Evolutionary conservation across 1,139 yeast genomes (phyloP).

Genomic region (Debaryomyces sp.): DNA sequence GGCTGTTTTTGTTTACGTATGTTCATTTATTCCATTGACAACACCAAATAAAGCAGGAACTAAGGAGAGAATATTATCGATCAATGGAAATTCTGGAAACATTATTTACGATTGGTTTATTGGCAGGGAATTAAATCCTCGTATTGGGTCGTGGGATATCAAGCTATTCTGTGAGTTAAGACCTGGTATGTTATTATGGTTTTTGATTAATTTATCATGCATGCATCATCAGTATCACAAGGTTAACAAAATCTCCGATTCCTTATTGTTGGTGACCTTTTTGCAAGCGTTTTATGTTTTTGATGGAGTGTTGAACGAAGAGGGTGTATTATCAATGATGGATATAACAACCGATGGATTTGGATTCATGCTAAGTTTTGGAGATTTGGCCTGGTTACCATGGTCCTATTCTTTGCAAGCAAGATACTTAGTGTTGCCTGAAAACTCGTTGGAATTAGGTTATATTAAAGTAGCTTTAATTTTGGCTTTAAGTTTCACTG

Average conservation of each 20-base stretch:
- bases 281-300: conserved; percentile 82
- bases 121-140: conserved; percentile 94
- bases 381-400: conserved; percentile 93
- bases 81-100: conserved; percentile 85
- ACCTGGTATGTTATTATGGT: conserved; percentile 92
- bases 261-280: conserved; percentile 66
- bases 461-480: conserved; percentile 34
- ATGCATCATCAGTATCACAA: conserved; percentile 76
- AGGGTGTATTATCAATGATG: conserved; percentile 89
- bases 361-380: conserved; percentile 94
- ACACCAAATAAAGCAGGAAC: conserved; percentile 55
- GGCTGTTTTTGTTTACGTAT: conserved; percentile 64
- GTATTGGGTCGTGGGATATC: conserved; percentile 83
- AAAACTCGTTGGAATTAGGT: conserved; percentile 63
- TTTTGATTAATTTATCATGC: conserved; percentile 75
- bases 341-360: conserved; percentile 96
- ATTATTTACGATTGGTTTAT: conserved; percentile 90
- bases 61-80: conserved; percentile 72
- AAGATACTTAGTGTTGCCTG: conserved; percentile 66
- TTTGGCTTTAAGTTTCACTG: conserved; percentile 50
- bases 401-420: conserved; percentile 88
- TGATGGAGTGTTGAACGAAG: conserved; percentile 92
- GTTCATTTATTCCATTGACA: conserved; percentile 64
- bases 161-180: conserved; percentile 91
- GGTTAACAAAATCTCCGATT: conserved; percentile 65